phyloP scores from a whole-genome alignment of 1,284 basidiomycete species.

The Erythrobasidium hasegawianum region DNA sequence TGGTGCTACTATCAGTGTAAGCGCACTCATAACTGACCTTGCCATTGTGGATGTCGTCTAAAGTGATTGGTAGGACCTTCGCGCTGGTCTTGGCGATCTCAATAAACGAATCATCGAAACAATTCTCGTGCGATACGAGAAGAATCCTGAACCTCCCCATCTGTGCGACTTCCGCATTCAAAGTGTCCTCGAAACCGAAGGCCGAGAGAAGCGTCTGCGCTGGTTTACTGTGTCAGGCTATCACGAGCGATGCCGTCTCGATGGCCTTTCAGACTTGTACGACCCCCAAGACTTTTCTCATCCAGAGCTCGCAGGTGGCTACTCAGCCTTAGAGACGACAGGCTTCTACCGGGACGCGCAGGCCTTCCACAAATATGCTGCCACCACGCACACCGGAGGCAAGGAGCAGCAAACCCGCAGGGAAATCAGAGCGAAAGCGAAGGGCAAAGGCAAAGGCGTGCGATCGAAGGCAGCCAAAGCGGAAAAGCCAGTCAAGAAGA shows the following conservation, averaged over 20 bases:
- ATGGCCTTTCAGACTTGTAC: constrained; percentile 24
- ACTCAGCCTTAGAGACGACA: constrained; percentile 52
- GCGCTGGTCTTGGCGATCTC: constrained; percentile 61
- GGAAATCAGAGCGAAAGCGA: not conserved
- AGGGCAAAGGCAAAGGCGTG: not conserved
- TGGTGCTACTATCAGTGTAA: constrained; percentile 68
- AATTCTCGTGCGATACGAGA: constrained; percentile 64
- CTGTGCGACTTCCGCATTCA: constrained; percentile 64
- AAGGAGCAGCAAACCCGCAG: not conserved
- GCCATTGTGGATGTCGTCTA: not conserved
- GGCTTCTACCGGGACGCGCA: constrained; percentile 56
- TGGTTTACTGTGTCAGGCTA: constrained; percentile 59
- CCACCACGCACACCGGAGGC: not conserved
- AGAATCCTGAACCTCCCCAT: constrained; percentile 61
- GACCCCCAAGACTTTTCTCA: constrained; percentile 47
- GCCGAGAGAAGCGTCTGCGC: constrained; percentile 71
- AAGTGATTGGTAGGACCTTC: constrained; percentile 61
- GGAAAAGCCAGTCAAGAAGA: not conserved
- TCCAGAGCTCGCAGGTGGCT: constrained; percentile 57
- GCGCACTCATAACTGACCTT: constrained; percentile 33
- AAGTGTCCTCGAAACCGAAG: constrained; percentile 66
- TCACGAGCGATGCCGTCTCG: constrained; percentile 34
- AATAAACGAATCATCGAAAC: constrained; percentile 73
- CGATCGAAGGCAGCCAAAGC: not conserved
- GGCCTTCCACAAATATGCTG: constrained; percentile 7